Evolutionary conservation across 345 rosid genomes (phyloP).

Genomic region (Anastatica hierochuntica): DNA sequence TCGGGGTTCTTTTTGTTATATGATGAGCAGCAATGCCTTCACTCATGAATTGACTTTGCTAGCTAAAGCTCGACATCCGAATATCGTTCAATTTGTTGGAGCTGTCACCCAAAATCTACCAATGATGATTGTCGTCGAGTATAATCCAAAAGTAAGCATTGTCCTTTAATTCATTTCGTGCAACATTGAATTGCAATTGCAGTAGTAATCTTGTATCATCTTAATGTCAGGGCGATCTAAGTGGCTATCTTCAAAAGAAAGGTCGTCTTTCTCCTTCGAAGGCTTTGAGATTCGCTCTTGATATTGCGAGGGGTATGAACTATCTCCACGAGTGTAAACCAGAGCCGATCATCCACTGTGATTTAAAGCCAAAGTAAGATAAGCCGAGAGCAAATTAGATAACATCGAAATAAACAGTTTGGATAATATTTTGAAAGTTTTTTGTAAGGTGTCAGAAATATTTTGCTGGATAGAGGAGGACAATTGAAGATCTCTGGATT

Average conservation of each 20-base stretch:
- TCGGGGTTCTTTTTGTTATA: not conserved
- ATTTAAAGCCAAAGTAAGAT: constrained; percentile 92
- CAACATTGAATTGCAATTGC: not conserved
- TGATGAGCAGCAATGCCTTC: constrained; percentile 57
- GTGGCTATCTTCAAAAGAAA: constrained; percentile 72
- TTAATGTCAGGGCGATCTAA: constrained; percentile 64
- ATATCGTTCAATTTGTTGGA: constrained; percentile 96
- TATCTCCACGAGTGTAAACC: constrained; percentile 75
- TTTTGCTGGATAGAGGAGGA: constrained; percentile 93
- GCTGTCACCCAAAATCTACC: constrained; percentile 96
- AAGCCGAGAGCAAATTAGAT: constrained; percentile 16
- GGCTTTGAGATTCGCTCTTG: constrained; percentile 25
- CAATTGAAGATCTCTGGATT: constrained; percentile 81
- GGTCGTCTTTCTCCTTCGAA: constrained; percentile 37
- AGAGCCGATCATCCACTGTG: constrained; percentile 78
- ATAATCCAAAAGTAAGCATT: constrained; percentile 53
- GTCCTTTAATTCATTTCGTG: constrained; percentile 1
- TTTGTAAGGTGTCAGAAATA: constrained; percentile 99
- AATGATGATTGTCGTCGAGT: constrained; percentile 91
- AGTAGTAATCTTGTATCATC: not conserved
- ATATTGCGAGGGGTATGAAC: constrained; percentile 67
- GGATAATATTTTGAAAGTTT: constrained; percentile 41
- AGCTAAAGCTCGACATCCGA: constrained; percentile 92
- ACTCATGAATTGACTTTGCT: constrained; percentile 69
- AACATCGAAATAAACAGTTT: constrained; percentile 10